Evolutionary conservation across 768 basidiomycete species (phyloP).

Genomic region (Russula abietina): DNA sequence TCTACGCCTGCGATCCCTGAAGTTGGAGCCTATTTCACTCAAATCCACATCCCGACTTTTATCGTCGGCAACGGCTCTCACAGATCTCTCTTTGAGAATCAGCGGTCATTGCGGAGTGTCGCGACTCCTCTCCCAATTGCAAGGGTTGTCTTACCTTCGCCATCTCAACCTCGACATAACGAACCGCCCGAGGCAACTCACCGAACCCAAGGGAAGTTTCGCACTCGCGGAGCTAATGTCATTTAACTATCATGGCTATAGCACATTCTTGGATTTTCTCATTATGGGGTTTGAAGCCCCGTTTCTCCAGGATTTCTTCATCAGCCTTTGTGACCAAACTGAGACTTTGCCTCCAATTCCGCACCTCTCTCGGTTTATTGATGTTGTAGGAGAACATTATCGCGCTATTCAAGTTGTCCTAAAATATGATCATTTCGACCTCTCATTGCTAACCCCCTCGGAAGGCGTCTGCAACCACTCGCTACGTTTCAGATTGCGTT

Average conservation of each 20-base stretch:
- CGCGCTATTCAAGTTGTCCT: background rate
- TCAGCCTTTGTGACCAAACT: rapidly evolving
- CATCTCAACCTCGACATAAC: background rate
- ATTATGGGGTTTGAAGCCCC: background rate
- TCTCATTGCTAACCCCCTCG: background rate
- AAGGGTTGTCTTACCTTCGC: background rate
- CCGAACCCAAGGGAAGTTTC: background rate
- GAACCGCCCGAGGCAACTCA: no score
- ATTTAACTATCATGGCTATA: background rate
- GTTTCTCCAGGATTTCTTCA: background rate
- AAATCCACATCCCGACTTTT: background rate
- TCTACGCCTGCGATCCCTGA: background rate
- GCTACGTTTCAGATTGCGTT: no score
- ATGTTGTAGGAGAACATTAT: background rate
- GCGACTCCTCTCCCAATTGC: background rate
- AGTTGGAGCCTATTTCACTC: background rate
- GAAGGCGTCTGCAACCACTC: background rate
- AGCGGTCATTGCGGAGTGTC: no score
- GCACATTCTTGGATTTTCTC: background rate
- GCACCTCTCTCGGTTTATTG: background rate
- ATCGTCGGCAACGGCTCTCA: background rate
- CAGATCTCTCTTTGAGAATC: background rate
- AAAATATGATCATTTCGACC: rapidly evolving
- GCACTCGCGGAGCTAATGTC: background rate
- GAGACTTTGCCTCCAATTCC: background rate